Percentiles rank a stretch among this genome's conserved stretches.
phyloP scores from a whole-genome alignment of 371 early-diverging fungal genomes.

The Mortierella sp. region DNA sequence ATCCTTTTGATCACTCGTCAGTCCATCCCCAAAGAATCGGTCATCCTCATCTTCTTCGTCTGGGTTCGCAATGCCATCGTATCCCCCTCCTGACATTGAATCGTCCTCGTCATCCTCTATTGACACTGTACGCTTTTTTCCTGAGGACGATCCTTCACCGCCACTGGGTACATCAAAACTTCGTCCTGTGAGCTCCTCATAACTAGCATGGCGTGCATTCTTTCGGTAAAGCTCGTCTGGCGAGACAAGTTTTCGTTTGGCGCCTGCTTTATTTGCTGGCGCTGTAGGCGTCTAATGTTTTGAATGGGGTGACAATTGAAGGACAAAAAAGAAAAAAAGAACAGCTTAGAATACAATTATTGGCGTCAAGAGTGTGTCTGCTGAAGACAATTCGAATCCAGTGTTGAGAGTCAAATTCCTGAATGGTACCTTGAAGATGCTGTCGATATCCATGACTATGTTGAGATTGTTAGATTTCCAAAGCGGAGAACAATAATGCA shows the following conservation, averaged over 20 bases:
- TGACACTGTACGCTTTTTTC: slow-evolving; percentile 50
- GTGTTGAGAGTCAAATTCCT: not conserved
- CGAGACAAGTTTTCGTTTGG: slow-evolving; percentile 40
- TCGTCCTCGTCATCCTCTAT: slow-evolving; percentile 64
- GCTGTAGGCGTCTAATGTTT: slow-evolving; percentile 38
- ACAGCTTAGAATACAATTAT: not conserved
- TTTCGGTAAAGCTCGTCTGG: slow-evolving; percentile 53
- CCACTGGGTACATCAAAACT: slow-evolving; percentile 34
- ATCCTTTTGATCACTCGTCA: slow-evolving; percentile 80
- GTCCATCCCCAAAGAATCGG: slow-evolving; percentile 90
- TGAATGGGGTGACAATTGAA: not conserved
- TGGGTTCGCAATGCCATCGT: slow-evolving; percentile 37
- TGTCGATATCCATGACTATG: slow-evolving; percentile 74
- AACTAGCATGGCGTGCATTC: slow-evolving; percentile 46
- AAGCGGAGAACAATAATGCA: not conserved
- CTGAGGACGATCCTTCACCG: slow-evolving; percentile 24
- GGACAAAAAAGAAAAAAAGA: not conserved
- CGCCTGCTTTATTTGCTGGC: slow-evolving; percentile 37
- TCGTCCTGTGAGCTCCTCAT: slow-evolving; percentile 56
- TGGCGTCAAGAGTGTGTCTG: not conserved
- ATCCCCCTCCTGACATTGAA: slow-evolving; percentile 11
- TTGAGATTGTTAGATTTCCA: not conserved
- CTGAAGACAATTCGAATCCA: not conserved
- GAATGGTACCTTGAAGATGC: slow-evolving; percentile 75
- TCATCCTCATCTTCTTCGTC: slow-evolving; percentile 78